phyloP scores from a whole-genome alignment of 2,329 filamentous ascomycete species.

The Hortaea werneckii region DNA sequence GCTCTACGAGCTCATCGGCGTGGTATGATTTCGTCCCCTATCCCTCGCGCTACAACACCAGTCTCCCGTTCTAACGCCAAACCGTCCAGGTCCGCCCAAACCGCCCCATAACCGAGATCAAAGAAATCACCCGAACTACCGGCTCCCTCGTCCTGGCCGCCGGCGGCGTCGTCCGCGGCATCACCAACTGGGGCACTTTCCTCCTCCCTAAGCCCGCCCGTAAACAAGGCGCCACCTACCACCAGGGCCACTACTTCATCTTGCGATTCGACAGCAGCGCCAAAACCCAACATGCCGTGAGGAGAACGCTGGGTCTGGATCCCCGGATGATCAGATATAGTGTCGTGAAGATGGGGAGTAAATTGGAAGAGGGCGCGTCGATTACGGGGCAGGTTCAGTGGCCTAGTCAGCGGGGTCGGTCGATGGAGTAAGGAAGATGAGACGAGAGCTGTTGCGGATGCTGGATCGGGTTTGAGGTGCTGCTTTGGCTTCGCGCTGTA shows the following conservation, averaged over 20 bases:
- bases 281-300: slow-evolving; percentile 62
- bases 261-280: slow-evolving; percentile 85
- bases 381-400: slow-evolving; percentile 46
- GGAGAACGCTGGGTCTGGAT: slow-evolving; percentile 69
- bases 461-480: no score
- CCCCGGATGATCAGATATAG: slow-evolving; percentile 81
- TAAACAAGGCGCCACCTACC: slow-evolving; percentile 74
- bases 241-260: slow-evolving; percentile 88
- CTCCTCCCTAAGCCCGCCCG: slow-evolving; percentile 69
- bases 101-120: slow-evolving; percentile 72
- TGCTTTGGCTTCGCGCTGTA: no score
- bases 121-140: slow-evolving; percentile 87
- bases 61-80: slow-evolving; percentile 5
- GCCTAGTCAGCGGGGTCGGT: slow-evolving; percentile 13
- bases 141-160: slow-evolving; percentile 72
- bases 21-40: slow-evolving; percentile 48
- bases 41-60: not conserved
- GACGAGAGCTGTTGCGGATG: no score
- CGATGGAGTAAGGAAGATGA: not conserved
- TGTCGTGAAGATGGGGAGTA: slow-evolving; percentile 73
- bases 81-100: slow-evolving; percentile 70
- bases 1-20: slow-evolving; percentile 96
- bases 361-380: slow-evolving; percentile 51
- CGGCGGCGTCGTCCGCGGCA: slow-evolving; percentile 81
- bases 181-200: slow-evolving; percentile 93